Base-by-base conservation (phyloP, 495 filamentous ascomycete genomes). In the Tuber umbilicatum region DNA sequence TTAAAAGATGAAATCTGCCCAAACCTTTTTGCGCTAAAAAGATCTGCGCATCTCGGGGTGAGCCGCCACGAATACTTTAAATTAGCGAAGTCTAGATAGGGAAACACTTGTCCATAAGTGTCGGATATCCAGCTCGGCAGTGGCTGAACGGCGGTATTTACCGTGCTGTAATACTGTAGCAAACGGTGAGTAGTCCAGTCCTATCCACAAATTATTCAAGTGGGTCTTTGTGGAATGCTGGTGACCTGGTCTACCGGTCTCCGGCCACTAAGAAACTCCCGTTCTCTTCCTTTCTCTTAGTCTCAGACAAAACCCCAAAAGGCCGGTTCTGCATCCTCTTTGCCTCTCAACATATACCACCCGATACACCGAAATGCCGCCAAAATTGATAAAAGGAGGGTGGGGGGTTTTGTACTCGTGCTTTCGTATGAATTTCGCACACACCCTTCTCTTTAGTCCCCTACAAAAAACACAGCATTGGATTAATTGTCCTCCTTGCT, bases 1-100 rank as follows among this genome's bases (percentile, higher is more conserved):
- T 55, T 6, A 31, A 64, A 35, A 35, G 55, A 31, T 64, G 55
- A 64, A 64, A 64, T 27, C n/a, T 35, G 14, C 55, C 12, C 55
- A 64, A 64, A 31, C n/a, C 55, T 72, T 37, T 37, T 55, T 45
- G 75, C 76, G 77, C 77, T 78, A 78, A 78, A 78, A 60, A 50
- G 77, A 78, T 78, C 77, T 78, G 71, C 77, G 69, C 76, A 78
- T 77, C 77, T 69, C 72, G 73, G 74, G 74, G 74, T 38, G 68
- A 40, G 70, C 64, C 73, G 64, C 72, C 70, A 27, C 72, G 69
- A 70, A 77, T 70, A 77, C 73, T 78, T 77, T 78, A 78, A 78
- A 78, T 78, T 77, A 78, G 77, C 77, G 77, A 78, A 72, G 74
- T 75, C 47, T 67, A 23, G 73, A 78, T 74, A 55, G 27, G 71